Evolutionary conservation across 2,329 filamentous ascomycete genomes (phyloP).

Genomic region (Neurospora crassa): DNA sequence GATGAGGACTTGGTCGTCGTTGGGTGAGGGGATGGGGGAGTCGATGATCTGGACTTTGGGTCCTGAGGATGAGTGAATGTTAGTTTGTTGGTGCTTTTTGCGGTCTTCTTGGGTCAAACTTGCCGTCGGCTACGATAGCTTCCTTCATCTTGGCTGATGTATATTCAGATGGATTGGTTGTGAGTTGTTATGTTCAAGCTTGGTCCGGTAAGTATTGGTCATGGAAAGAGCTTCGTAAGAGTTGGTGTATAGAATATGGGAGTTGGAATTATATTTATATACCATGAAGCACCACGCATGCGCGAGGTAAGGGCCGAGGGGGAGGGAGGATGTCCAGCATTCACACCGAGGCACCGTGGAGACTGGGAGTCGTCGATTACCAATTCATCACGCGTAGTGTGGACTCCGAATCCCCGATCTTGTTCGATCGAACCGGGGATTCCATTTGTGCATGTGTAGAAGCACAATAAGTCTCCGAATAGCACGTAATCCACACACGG

Average conservation of each 20-base stretch:
- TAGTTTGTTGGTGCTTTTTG: background rate
- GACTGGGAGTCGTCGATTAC: background rate
- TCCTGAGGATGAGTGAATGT: constrained; percentile 13
- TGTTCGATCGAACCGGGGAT: background rate
- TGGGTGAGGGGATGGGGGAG: constrained; percentile 28
- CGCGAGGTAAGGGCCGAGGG: background rate
- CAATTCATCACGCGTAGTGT: background rate
- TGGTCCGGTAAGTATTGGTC: background rate
- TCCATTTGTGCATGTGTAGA: background rate
- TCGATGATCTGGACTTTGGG: constrained; percentile 29
- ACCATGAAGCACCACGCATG: background rate
- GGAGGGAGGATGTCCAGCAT: background rate
- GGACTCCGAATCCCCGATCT: background rate
- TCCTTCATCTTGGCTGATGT: constrained; percentile 21
- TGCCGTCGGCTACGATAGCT: constrained; percentile 21
- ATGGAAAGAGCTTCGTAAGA: background rate
- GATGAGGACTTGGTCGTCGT: constrained; percentile 31
- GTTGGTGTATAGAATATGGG: too few species aligned
- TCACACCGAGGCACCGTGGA: background rate
- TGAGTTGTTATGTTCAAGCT: constrained; percentile 13
- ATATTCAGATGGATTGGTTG: constrained; percentile 18
- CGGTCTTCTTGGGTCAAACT: background rate
- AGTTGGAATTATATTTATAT: background rate
- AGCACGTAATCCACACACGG: background rate
- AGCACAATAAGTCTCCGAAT: background rate